These are phyloP conservation scores for Ganoderma boninense DNA, from an alignment of 1,284 basidiomycete genomes.

Conservation along the genomic window DNA sequence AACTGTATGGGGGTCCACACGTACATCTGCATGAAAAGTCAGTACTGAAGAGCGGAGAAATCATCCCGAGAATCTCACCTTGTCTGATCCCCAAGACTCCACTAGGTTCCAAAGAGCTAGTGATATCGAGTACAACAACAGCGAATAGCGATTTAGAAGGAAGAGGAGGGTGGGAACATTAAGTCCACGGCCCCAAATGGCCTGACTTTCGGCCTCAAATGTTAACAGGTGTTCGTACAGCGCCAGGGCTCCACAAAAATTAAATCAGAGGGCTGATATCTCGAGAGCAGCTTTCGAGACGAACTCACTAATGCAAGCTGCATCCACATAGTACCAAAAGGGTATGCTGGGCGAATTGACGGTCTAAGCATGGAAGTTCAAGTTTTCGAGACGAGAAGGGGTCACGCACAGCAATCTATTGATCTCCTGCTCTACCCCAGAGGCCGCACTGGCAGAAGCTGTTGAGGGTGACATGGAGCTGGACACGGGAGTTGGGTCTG, in stretches of 20 bases:
- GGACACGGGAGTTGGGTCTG: neutral
- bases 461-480: too few species aligned
- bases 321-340: neutral
- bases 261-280: neutral
- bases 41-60: neutral
- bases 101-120: conserved; percentile 8
- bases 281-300: neutral
- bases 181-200: conserved; percentile 24
- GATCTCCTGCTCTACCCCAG: too few species aligned
- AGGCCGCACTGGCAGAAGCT: too few species aligned
- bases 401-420: too few species aligned
- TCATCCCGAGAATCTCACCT: neutral
- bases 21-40: neutral
- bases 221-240: conserved; percentile 24
- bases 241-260: conserved; percentile 14
- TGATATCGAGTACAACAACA: neutral
- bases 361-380: too few species aligned
- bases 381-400: too few species aligned
- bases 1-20: neutral
- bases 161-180: conserved; percentile 19
- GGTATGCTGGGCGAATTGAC: neutral
- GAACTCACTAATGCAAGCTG: neutral
- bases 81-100: neutral
- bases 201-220: conserved; percentile 11
- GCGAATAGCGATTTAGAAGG: conserved; percentile 22